Evolutionary conservation across 768 basidiomycete species (phyloP), one percentile per base, ranked within the genome.

Genomic region (Tephrocybe sp.): DNA sequence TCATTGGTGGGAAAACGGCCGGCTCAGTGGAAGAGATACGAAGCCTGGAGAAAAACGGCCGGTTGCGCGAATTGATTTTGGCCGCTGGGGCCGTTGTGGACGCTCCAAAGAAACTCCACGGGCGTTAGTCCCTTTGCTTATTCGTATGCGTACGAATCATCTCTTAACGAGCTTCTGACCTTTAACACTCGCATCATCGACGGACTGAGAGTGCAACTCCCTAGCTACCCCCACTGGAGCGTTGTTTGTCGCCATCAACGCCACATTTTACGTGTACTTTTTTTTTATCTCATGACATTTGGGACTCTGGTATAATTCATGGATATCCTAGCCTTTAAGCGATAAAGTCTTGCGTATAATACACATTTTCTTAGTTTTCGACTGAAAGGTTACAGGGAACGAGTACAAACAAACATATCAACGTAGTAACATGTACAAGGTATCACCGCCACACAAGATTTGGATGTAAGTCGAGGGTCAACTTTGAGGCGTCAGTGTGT

Each of bases 1-100:
- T 92, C 45, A 64, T 92, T 38, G 84, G 82, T 15, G 90, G 90
- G 29, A 70, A 73, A 40, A 63, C 76, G 13, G 67, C 86, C 13
- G 81, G 81, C 13, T 62, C 73, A 0, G 65, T 84, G 33, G 66
- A 72, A 13, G 73, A 80, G 16, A 76, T 90, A 53, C 74, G 75
- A 33, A 72, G 60, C 40, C 65, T 86, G 30, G 59, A 75, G 33
- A 64, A 72, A 42, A 70, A 61, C 30, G 84, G 82, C 34, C 72
- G 81, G 49, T 71, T 91, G 30, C 64, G 73, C 49, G 68, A 64
- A 33, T 67, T 78, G 52, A 66, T 85, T 36, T 61, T 66, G 10
- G 64, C 69, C n/a, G 78, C 85, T 0, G 88, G 88, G 44, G 83
- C 78, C 10, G 71, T 76, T 45, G 65, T 82, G 43, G 73, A 76